Evolutionary conservation across 2,329 filamentous ascomycete species (phyloP).

Genomic region (Phaeosphaeriaceae sp.): DNA sequence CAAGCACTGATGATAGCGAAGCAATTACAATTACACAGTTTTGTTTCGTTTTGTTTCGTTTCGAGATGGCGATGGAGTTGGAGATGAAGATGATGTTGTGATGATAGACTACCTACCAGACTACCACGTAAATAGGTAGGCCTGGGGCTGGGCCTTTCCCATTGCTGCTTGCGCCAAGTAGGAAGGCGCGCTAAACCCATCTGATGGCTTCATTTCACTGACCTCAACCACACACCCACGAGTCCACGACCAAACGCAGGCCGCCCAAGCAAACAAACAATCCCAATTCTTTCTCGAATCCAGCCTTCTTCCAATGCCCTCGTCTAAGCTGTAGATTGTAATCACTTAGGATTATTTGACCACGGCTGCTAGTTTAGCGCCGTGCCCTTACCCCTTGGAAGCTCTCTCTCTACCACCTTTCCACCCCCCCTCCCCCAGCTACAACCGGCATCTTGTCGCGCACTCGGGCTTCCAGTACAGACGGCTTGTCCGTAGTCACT

Average conservation of each 20-base stretch:
- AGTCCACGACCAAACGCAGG: constrained; percentile 11
- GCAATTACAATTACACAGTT: neutral
- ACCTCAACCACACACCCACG: constrained; percentile 19
- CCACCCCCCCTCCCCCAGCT: constrained; percentile 24
- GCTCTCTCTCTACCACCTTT: constrained; percentile 18
- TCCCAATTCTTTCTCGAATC: constrained; percentile 15
- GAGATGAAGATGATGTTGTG: too few relatives aligned
- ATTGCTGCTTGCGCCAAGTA: constrained; percentile 1
- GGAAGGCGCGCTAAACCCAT: constrained; percentile 30
- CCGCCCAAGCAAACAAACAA: constrained; percentile 19
- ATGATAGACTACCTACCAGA: too few relatives aligned
- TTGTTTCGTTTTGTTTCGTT: too few relatives aligned
- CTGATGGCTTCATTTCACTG: constrained; percentile 22
- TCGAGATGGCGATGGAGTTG: too few relatives aligned
- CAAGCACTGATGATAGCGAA: constrained; percentile 37
- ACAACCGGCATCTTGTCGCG: constrained; percentile 53
- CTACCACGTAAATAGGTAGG: too few relatives aligned
- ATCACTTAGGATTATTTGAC: constrained; percentile 34
- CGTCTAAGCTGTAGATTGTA: constrained; percentile 29
- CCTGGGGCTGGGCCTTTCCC: constrained; percentile 11
- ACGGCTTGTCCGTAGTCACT: constrained; percentile 56
- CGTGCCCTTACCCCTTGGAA: constrained; percentile 33
- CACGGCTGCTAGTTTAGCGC: constrained; percentile 27
- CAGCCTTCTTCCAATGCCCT: constrained; percentile 30
- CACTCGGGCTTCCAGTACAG: constrained; percentile 47